phyloP scores from a whole-genome alignment of 139 green algal genomes.

The Tetraselmis striata region DNA sequence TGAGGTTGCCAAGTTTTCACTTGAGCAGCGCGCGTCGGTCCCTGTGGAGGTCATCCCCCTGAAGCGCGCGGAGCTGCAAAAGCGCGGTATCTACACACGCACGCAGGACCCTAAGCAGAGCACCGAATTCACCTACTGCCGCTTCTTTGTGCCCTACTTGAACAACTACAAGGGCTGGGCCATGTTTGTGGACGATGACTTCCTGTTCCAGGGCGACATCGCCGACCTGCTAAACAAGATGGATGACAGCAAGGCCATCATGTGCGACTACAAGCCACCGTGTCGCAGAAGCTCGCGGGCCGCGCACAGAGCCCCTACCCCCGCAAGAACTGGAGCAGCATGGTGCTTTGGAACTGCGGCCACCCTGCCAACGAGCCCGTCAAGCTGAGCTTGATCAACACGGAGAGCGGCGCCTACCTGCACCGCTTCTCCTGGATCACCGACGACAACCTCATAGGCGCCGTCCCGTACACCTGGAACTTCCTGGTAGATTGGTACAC shows the following conservation, averaged over 20 bases:
- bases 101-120: constrained; percentile 24
- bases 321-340: constrained; percentile 35
- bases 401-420: constrained; percentile 22
- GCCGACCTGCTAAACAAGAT: constrained; percentile 20
- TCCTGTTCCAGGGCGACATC: constrained; percentile 26
- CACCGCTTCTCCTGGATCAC: constrained; percentile 25
- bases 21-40: constrained; percentile 20
- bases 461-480: constrained; percentile 29
- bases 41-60: constrained; percentile 26
- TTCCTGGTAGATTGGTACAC: constrained; percentile 29
- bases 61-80: constrained; percentile 18
- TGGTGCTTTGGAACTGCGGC: constrained; percentile 32
- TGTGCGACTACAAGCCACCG: constrained; percentile 21
- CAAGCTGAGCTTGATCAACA: constrained; percentile 17
- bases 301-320: constrained; percentile 17
- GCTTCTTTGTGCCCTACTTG: constrained; percentile 33
- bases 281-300: neutral
- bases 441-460: constrained; percentile 24
- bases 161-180: constrained; percentile 32
- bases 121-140: constrained; percentile 33
- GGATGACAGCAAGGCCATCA: constrained; percentile 30
- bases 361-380: constrained; percentile 26
- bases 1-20: constrained; percentile 24
- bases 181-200: constrained; percentile 35
- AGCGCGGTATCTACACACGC: constrained; percentile 21